These are phyloP conservation scores for Leccinum longicurvipes DNA, from an alignment of 768 basidiomycete genomes.

Conservation along the genomic window DNA sequence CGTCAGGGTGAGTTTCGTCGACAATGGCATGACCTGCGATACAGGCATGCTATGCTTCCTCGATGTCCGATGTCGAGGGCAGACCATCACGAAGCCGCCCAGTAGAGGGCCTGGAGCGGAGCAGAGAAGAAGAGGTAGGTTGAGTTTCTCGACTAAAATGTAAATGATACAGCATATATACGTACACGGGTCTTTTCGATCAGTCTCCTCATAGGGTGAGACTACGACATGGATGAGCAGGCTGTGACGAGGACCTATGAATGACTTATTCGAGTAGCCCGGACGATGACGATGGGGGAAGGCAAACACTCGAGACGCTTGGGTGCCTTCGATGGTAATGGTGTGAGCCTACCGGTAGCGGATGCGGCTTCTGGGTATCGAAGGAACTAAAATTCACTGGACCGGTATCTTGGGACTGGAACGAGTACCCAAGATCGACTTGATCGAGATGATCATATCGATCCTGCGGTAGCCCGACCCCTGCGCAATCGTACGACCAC, in stretches of 20 bases:
- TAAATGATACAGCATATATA: background rate
- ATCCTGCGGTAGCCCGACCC: conserved; percentile 48
- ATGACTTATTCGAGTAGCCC: conserved; percentile 21
- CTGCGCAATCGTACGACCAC: conserved; percentile 50
- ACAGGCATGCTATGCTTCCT: conserved; percentile 39
- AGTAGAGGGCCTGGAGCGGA: conserved; percentile 35
- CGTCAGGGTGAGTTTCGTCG: no score
- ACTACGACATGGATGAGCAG: conserved; percentile 23
- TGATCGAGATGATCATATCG: conserved; percentile 54
- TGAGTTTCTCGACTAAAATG: background rate
- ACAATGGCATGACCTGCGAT: no score
- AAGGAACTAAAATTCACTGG: conserved; percentile 16
- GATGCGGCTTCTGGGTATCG: background rate
- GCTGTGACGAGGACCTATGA: no score
- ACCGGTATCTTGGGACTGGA: conserved; percentile 42
- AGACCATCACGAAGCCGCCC: conserved; percentile 57
- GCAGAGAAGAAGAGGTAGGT: background rate
- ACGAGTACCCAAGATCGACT: conserved; percentile 54
- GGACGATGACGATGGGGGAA: conserved; percentile 50
- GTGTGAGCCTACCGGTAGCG: background rate
- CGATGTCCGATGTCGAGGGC: conserved; percentile 48
- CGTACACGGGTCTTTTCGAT: conserved; percentile 48
- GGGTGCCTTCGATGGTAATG: conserved; percentile 48
- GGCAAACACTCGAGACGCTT: conserved; percentile 46
- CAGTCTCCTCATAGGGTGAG: conserved; percentile 42